These are phyloP conservation scores for Penicillium macrosclerotiorum DNA, from an alignment of 495 filamentous ascomycete genomes.

Conservation along the genomic window DNA sequence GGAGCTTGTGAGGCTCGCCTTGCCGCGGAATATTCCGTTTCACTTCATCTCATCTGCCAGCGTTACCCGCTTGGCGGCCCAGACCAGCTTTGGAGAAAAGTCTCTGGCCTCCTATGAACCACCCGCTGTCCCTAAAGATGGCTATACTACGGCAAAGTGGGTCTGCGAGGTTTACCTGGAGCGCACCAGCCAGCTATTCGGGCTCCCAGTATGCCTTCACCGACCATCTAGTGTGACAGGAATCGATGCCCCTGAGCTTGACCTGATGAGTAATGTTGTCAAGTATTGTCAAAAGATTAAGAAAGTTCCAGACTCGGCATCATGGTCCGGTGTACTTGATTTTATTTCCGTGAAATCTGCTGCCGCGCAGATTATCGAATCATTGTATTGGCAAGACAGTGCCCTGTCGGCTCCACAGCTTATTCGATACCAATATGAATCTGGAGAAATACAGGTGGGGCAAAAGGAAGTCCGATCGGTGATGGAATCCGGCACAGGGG, in stretches of 20 bases:
- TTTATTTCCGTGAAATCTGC: conserved; percentile 25
- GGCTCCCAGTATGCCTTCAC: conserved; percentile 41
- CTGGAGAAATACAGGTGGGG: conserved; percentile 16
- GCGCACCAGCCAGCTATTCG: conserved; percentile 16
- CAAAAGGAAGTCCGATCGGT: conserved; percentile 14
- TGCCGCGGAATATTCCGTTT: conserved; percentile 37
- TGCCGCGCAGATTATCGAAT: conserved; percentile 14
- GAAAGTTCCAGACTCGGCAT: conserved; percentile 16
- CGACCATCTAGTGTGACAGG: conserved; percentile 26
- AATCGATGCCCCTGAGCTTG: conserved; percentile 18
- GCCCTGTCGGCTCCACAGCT: too few relatives aligned
- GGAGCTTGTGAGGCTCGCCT: conserved; percentile 35
- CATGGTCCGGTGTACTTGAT: conserved; percentile 23
- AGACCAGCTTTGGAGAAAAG: conserved; percentile 16
- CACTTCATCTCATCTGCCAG: conserved; percentile 49
- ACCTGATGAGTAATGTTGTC: conserved; percentile 27
- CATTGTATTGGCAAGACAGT: conserved; percentile 10
- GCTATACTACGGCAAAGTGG: conserved; percentile 54
- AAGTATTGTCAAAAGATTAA: conserved; percentile 13
- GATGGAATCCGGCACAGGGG: conserved; percentile 14
- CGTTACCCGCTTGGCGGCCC: conserved; percentile 21
- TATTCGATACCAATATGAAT: conserved; percentile 12
- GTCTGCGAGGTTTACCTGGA: conserved; percentile 52
- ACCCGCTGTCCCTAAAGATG: conserved; percentile 25
- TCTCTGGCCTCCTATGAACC: conserved; percentile 17